phyloP scores from a whole-genome alignment of 1,139 yeast genomes.

The Suhomyces choctaworum region DNA sequence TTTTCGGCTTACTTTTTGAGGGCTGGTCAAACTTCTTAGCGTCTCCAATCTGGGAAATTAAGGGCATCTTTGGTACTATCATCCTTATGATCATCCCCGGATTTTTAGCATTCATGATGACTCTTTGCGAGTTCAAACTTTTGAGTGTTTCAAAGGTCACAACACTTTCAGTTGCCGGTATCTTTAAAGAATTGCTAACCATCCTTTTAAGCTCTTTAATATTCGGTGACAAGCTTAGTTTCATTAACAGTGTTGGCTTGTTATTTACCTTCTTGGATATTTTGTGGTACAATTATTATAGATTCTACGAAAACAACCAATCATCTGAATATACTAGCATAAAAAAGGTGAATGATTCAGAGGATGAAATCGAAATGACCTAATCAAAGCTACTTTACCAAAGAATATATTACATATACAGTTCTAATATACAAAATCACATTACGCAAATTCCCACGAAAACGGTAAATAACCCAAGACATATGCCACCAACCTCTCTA shows the following conservation, averaged over 20 bases:
- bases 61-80: slow-evolving; percentile 57
- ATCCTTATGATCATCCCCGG: slow-evolving; percentile 77
- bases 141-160: slow-evolving; percentile 81
- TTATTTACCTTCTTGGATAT: slow-evolving; percentile 75
- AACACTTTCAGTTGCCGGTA: slow-evolving; percentile 87
- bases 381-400: too few relatives aligned
- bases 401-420: too few relatives aligned
- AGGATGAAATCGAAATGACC: slow-evolving; percentile 5
- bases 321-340: slow-evolving; percentile 2
- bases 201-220: slow-evolving; percentile 68
- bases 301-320: slow-evolving; percentile 35
- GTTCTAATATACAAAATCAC: slow-evolving; percentile 1
- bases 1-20: slow-evolving; percentile 64
- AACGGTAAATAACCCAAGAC: neutral
- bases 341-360: slow-evolving; percentile 5
- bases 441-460: slow-evolving; percentile 3
- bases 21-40: slow-evolving; percentile 55
- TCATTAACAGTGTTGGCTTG: slow-evolving; percentile 74
- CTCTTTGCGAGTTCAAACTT: slow-evolving; percentile 82
- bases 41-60: slow-evolving; percentile 63
- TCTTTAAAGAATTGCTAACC: slow-evolving; percentile 86
- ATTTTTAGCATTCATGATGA: slow-evolving; percentile 83
- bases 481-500: neutral
- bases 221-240: slow-evolving; percentile 71
- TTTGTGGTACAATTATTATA: slow-evolving; percentile 72